Percentiles rank a stretch among this genome's conserved stretches.
phyloP scores from a whole-genome alignment of 2,329 filamentous ascomycete species.

The Fusarium sarcochroum region DNA sequence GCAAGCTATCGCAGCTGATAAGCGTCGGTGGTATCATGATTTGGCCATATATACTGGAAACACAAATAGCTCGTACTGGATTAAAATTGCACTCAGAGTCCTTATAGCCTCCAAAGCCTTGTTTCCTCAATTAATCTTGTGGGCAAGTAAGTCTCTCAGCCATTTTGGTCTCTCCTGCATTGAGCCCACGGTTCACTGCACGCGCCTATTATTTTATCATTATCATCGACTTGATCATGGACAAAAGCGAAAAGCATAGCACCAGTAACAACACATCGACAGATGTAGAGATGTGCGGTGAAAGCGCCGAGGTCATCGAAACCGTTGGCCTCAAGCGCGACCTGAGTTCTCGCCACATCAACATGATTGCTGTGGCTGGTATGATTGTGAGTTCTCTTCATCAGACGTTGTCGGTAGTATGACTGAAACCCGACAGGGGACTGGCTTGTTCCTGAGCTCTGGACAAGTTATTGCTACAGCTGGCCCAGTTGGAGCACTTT shows the following conservation, averaged over 20 bases:
- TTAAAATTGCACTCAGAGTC: too few relatives aligned
- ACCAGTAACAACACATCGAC: not conserved
- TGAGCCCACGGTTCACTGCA: too few relatives aligned
- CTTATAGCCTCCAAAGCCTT: too few relatives aligned
- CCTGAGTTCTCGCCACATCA: not conserved
- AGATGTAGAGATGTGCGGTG: not conserved
- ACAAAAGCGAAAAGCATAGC: not conserved
- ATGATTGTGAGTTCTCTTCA: not conserved
- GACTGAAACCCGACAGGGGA: not conserved
- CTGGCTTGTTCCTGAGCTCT: not conserved
- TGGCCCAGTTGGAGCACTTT: not conserved
- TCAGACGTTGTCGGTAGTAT: fast-evolving
- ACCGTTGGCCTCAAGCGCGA: not conserved
- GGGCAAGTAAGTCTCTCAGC: too few relatives aligned
- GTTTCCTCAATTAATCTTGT: too few relatives aligned
- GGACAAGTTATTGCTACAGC: not conserved
- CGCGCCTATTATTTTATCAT: not conserved
- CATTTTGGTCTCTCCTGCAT: too few relatives aligned
- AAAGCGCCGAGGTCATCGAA: not conserved
- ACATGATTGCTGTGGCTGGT: conserved; percentile 7
- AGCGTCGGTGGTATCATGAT: too few relatives aligned
- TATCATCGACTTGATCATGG: not conserved
- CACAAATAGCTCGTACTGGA: too few relatives aligned
- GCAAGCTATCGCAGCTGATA: too few relatives aligned
- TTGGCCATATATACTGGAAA: too few relatives aligned